Evolutionary conservation across 2,329 filamentous ascomycete species (phyloP).

Genomic region (Coniella vitis): DNA sequence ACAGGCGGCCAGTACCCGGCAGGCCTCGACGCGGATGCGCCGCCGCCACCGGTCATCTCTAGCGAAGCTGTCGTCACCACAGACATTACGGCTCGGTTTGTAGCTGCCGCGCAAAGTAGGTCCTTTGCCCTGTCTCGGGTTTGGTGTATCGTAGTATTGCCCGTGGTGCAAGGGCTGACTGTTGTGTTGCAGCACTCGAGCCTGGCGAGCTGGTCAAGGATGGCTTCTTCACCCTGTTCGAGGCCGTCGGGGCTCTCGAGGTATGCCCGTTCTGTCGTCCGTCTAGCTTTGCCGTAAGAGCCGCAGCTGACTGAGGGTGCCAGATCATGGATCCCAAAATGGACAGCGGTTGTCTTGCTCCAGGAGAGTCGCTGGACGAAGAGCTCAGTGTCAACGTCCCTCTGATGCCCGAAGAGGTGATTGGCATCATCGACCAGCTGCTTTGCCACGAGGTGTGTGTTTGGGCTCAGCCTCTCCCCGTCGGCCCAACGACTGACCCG

Average conservation of each 20-base stretch:
- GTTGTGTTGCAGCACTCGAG: constrained; percentile 51
- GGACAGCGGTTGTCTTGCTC: constrained; percentile 82
- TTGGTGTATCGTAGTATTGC: too few relatives aligned
- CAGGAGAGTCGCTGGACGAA: constrained; percentile 76
- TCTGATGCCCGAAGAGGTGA: constrained; percentile 68
- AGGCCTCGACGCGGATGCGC: constrained; percentile 11
- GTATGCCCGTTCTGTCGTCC: constrained; percentile 29
- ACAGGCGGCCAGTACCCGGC: constrained; percentile 19
- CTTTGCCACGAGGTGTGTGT: constrained; percentile 71
- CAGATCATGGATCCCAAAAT: constrained; percentile 99
- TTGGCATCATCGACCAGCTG: constrained; percentile 92
- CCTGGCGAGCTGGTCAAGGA: constrained; percentile 88
- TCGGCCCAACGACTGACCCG: background rate
- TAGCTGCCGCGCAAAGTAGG: constrained; percentile 46
- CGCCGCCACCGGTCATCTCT: constrained; percentile 34
- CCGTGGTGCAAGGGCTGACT: constrained; percentile 1
- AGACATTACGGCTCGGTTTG: constrained; percentile 54
- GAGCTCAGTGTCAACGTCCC: constrained; percentile 66
- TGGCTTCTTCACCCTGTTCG: constrained; percentile 88
- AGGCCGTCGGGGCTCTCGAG: constrained; percentile 84
- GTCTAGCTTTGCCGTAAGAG: background rate
- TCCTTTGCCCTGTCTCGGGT: background rate
- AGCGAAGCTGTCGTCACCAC: constrained; percentile 46
- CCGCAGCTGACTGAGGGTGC: constrained; percentile 6
- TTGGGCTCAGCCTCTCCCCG: background rate